phyloP scores from a whole-genome alignment of 257 asterid genomes.

The Solanum medicagineum region DNA sequence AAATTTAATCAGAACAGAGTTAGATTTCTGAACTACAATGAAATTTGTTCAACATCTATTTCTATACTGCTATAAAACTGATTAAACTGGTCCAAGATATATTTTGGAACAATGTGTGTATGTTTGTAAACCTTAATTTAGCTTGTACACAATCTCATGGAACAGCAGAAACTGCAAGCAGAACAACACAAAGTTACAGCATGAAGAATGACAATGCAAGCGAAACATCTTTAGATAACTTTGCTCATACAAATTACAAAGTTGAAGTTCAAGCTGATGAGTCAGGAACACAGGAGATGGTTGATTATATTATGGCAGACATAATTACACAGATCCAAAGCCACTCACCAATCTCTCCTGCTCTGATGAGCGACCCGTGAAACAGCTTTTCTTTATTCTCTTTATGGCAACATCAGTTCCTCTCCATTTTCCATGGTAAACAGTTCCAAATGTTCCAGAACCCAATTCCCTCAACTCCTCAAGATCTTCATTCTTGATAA shows the following conservation, averaged over 20 bases:
- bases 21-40: background rate
- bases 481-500: constrained; percentile 72
- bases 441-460: constrained; percentile 94
- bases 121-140: background rate
- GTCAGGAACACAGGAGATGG: background rate
- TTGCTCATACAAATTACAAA: background rate
- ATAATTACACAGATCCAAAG: background rate
- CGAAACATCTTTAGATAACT: background rate
- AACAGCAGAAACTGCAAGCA: background rate
- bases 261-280: background rate
- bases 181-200: background rate
- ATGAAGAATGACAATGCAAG: background rate
- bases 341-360: constrained; percentile 61
- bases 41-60: background rate
- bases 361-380: constrained; percentile 82
- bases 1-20: background rate
- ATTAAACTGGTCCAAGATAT: background rate
- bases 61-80: background rate
- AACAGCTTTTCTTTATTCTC: constrained; percentile 86
- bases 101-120: background rate
- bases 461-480: constrained; percentile 93
- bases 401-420: constrained; percentile 93
- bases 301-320: background rate
- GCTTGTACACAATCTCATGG: background rate
- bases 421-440: constrained; percentile 95